Base-by-base conservation (phyloP, 805 yeast species). In the Yamadazyma sp. region DNA sequence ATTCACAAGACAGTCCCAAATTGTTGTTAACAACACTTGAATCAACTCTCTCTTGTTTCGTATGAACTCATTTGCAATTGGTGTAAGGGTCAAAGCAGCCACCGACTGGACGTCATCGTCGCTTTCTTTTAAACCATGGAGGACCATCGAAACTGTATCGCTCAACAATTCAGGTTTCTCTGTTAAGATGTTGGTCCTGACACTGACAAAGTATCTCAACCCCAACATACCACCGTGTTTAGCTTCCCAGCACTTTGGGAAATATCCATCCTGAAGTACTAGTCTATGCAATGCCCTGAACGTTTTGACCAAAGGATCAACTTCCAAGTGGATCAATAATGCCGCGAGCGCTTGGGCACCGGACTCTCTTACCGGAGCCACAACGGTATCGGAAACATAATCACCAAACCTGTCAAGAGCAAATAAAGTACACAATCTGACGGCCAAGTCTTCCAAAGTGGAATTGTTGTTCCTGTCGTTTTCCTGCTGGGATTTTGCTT, bases 141-240 rank as follows among this genome's bases (percentile, higher is more conserved):
- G 67, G 1, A 93, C 98, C 75, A 93, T 85, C 28, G 78, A 71
- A 3, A 90, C 81, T 1, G 90, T 89, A 37, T 76, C 75, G 43
- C 83, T 83, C 23, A 93, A 67, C 21, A 81, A 57, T 11, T 78
- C 70, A 2, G 78, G 72, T 37, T 77, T 74, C 9, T 71, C 59
- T 21, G 82, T 67, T 15, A 91, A 65, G n/a, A 89, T 73, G 46
- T 85, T 93, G 0, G 88, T 80, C 50, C 95, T 73, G 3, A 91
- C 88, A 42, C 95, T 83, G 8, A 91, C 99, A 49, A 93, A 82
- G 60, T 93, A 93, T 36, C 95, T 71, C 36, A 93, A 68, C 0
- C 98, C 99, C 9, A 93, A 74, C 82, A 93, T 80, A 33, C 98
- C 99, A 49, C 98, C 99, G 67, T 93, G 99, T 42, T 93, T 85